Base-by-base conservation (phyloP, 2,329 filamentous ascomycete species). In the Phialophora verrucosa region DNA sequence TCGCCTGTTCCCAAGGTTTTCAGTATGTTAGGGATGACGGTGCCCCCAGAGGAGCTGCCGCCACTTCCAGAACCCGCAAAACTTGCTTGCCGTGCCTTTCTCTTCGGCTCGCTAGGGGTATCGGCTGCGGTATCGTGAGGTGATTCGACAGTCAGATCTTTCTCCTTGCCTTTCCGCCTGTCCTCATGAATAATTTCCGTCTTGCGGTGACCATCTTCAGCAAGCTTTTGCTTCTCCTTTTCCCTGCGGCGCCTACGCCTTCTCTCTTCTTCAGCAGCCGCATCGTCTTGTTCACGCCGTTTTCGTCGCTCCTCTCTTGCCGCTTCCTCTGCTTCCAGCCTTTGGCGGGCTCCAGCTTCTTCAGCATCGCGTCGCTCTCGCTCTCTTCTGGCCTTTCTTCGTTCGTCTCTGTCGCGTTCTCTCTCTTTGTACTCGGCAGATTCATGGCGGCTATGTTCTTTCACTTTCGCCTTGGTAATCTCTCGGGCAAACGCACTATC, bases 1-100 rank as follows among this genome's bases (percentile, higher is more conserved):
- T 79, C 74, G n/a, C 77, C 80, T 17, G 75, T 75, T 17, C 75
- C 76, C 72, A 80, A 76, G 31, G 62, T 68, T 51, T 70, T 74
- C 61, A 71, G 63, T 25, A 69, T 61, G 17, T 17, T 63, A 50
- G 64, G 68, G 59, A 57, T 54, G 3, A 17, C 49, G 11, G 44
- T 62, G 29, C 31, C 64, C 60, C 38, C 68, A 54, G 49, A 59
- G 53, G 64, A 69, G 59, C 62, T 68, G 64, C 63, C 57, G 25
- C 63, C 64, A 25, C 54, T 62, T 54, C 57, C 65, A 3, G 69
- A 69, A 17, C 60, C 69, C 11, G 60, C 65, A 58, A 66, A 63
- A 50, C 68, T 70, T 8, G 69, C 62, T 59, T 65, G 54, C 14
- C 70, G 63, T 7, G 51, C 31, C 25, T 56, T 66, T 27, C 55